Percentiles rank a stretch among this genome's conserved stretches.
Evolutionary conservation across 1,139 yeast genomes (phyloP).

Genomic region (Fermentozyma sake): DNA sequence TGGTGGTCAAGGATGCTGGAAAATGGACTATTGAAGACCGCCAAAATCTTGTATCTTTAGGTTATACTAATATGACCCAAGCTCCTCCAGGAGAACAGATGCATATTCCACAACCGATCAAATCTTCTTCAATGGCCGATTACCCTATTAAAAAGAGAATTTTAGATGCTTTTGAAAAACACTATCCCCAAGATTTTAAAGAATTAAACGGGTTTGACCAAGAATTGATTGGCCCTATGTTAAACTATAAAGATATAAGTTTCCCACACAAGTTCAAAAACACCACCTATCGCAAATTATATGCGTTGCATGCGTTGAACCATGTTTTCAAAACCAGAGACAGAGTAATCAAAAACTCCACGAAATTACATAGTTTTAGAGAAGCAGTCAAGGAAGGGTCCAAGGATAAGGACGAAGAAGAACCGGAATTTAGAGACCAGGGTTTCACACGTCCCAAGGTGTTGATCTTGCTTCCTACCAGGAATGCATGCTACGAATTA

Average conservation of each 20-base stretch:
- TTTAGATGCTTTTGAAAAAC: slow-evolving; percentile 19
- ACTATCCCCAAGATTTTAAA: slow-evolving; percentile 9
- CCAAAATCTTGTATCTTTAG: slow-evolving; percentile 9
- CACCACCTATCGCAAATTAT: slow-evolving; percentile 56
- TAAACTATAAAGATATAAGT: slow-evolving; percentile 69
- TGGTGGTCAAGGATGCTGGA: slow-evolving; percentile 12
- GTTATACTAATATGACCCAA: slow-evolving; percentile 25
- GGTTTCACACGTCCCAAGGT: slow-evolving; percentile 95
- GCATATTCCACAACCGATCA: slow-evolving; percentile 2
- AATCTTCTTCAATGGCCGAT: slow-evolving; percentile 6
- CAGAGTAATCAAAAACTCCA: slow-evolving; percentile 68
- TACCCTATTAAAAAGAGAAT: slow-evolving; percentile 29
- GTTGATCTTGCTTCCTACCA: slow-evolving; percentile 76
- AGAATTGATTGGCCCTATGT: slow-evolving; percentile 50
- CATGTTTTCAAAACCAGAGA: slow-evolving; percentile 87
- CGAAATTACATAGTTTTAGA: slow-evolving; percentile 43
- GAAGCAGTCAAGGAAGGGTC: slow-evolving; percentile 42
- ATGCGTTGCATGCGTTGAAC: slow-evolving; percentile 69
- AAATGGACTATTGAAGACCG: slow-evolving; percentile 27
- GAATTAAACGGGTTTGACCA: slow-evolving; percentile 20
- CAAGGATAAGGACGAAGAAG: slow-evolving; percentile 33
- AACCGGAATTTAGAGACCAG: slow-evolving; percentile 75
- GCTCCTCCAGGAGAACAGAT: slow-evolving; percentile 26
- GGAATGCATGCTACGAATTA: slow-evolving; percentile 70
- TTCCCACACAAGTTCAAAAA: slow-evolving; percentile 50